phyloP scores from a whole-genome alignment of 805 yeast species.

The Metschnikowia bowlesiae region DNA sequence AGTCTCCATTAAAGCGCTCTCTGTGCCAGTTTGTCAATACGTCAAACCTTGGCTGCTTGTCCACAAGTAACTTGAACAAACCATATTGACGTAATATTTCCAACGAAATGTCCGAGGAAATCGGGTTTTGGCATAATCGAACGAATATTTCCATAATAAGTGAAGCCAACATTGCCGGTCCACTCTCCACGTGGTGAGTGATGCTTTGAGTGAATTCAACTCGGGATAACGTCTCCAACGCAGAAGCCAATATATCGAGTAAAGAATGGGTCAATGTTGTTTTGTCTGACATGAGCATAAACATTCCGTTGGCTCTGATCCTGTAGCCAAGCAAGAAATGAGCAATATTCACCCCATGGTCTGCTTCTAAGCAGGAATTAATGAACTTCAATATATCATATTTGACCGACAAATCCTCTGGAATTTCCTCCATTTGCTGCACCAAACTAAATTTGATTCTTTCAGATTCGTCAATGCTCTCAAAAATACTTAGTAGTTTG shows the following conservation, averaged over 20 bases:
- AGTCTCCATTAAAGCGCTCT: constrained; percentile 38
- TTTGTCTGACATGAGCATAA: constrained; percentile 46
- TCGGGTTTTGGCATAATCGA: constrained; percentile 53
- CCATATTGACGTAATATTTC: constrained; percentile 46
- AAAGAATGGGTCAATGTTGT: constrained; percentile 54
- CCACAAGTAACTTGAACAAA: constrained; percentile 49
- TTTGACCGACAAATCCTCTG: constrained; percentile 44
- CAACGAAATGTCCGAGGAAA: constrained; percentile 50
- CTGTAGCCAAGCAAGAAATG: constrained; percentile 80
- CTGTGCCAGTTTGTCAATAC: constrained; percentile 52
- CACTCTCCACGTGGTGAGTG: constrained; percentile 40
- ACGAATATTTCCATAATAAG: constrained; percentile 57
- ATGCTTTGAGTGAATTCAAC: constrained; percentile 32
- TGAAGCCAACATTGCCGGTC: constrained; percentile 56
- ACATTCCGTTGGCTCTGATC: constrained; percentile 39
- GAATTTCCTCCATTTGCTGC: constrained; percentile 48
- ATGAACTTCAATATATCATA: constrained; percentile 57
- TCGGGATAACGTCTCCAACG: constrained; percentile 41
- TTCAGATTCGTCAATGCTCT: constrained; percentile 72
- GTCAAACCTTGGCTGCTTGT: constrained; percentile 52
- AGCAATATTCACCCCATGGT: constrained; percentile 49
- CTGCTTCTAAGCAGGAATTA: constrained; percentile 41
- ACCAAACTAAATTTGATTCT: constrained; percentile 71
- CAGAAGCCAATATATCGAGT: constrained; percentile 44
- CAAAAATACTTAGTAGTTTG: constrained; percentile 64